phyloP scores from a whole-genome alignment of 2,329 filamentous ascomycete species.

The Neoascochyta sp. region DNA sequence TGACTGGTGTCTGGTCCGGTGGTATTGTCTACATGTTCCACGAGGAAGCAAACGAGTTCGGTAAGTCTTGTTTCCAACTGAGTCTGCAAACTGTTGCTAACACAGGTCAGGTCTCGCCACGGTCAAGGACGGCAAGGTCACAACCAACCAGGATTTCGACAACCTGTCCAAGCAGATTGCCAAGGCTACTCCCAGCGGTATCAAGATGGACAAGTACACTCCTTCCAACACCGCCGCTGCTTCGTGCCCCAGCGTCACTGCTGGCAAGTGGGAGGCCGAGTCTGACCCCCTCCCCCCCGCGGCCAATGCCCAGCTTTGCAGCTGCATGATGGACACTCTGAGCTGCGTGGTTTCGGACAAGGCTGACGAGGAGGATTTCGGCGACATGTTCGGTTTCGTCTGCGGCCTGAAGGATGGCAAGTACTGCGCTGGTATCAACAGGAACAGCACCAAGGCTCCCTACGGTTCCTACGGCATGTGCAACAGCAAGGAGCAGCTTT shows the following conservation, averaged over 20 bases:
- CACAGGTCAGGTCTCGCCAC: conserved; percentile 59
- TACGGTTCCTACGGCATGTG: conserved; percentile 82
- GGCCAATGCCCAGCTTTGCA: conserved; percentile 74
- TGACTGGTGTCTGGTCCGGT: conserved; percentile 86
- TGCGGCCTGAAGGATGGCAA: conserved; percentile 55
- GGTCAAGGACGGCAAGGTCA: conserved; percentile 55
- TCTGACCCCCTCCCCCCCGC: conserved; percentile 69
- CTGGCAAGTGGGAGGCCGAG: conserved; percentile 64
- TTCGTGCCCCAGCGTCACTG: conserved; percentile 64
- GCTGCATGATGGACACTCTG: conserved; percentile 76
- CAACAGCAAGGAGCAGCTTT: conserved; percentile 64
- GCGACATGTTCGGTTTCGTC: conserved; percentile 68
- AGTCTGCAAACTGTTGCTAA: conserved; percentile 5
- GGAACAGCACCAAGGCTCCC: conserved; percentile 62
- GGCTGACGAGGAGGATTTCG: conserved; percentile 58
- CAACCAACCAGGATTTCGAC: conserved; percentile 58
- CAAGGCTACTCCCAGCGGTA: conserved; percentile 62
- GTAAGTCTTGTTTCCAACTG: no score
- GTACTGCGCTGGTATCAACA: conserved; percentile 65
- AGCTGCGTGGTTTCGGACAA: conserved; percentile 61
- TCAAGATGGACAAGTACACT: conserved; percentile 64
- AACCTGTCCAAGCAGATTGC: conserved; percentile 65
- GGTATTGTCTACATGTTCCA: conserved; percentile 99
- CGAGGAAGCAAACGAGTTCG: conserved; percentile 86
- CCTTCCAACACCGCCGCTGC: conserved; percentile 66